A percentile compares a stretch with the other conserved stretches of the same genome.
phyloP scores from a whole-genome alignment of 768 basidiomycete genomes.

The Flagelloscypha sp. region DNA sequence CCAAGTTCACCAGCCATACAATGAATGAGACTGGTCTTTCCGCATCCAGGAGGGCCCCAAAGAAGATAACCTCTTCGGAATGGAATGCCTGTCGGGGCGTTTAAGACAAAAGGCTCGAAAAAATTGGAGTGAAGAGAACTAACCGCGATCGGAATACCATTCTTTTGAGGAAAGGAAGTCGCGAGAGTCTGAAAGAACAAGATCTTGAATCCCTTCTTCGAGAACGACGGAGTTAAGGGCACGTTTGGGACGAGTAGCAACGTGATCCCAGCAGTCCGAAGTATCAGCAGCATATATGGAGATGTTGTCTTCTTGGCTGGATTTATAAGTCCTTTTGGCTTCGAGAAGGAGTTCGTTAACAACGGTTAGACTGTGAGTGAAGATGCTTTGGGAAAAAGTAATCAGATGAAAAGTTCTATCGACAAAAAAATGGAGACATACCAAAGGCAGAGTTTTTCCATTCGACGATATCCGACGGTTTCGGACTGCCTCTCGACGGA shows the following conservation, averaged over 20 bases:
- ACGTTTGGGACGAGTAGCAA: slow-evolving; percentile 55
- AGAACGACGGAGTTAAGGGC: slow-evolving; percentile 60
- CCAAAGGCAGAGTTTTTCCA: too few relatives aligned
- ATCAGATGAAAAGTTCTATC: slow-evolving; percentile 4
- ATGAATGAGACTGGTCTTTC: slow-evolving; percentile 75
- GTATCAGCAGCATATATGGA: slow-evolving; percentile 43
- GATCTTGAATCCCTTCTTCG: slow-evolving; percentile 59
- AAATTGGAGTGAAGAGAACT: too few relatives aligned
- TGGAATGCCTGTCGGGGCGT: slow-evolving; percentile 45
- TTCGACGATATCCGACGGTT: slow-evolving; percentile 7
- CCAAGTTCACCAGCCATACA: slow-evolving; percentile 71
- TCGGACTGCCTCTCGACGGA: slow-evolving; percentile 9
- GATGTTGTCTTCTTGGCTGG: slow-evolving; percentile 44
- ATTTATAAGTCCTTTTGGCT: slow-evolving; percentile 42
- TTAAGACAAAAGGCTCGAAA: slow-evolving; percentile 3
- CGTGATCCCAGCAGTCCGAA: slow-evolving; percentile 44
- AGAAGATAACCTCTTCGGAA: slow-evolving; percentile 77
- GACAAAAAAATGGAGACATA: too few relatives aligned
- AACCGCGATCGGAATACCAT: slow-evolving; percentile 74
- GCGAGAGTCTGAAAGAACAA: slow-evolving; percentile 56
- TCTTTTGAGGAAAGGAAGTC: slow-evolving; percentile 61
- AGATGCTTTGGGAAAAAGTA: slow-evolving; percentile 33
- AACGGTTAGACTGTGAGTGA: slow-evolving; percentile 35
- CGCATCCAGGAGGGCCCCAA: slow-evolving; percentile 38
- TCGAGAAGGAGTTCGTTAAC: slow-evolving; percentile 48